Conservation (phyloP, 768 basidiomycete species). For the Solioccasus polychromus region DNA sequence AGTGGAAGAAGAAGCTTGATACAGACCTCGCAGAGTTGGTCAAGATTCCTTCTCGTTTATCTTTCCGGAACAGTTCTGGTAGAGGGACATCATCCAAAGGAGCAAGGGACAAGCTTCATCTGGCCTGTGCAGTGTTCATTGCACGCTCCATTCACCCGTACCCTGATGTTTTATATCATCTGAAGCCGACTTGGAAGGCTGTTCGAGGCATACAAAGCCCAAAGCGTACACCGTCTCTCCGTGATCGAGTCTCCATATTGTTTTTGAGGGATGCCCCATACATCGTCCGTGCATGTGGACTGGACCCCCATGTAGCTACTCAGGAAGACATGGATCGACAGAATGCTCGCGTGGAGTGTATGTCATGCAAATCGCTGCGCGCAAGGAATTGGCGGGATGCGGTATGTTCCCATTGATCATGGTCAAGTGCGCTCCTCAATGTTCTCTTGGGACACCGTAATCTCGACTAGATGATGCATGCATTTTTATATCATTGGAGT, state of each 20-base stretch:
- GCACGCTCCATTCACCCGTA: not conserved
- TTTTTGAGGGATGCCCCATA: not conserved
- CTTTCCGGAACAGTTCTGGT: not conserved
- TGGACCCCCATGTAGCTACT: not conserved
- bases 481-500: not conserved
- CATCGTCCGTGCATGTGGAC: not conserved
- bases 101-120: not conserved
- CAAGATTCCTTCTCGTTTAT: not conserved
- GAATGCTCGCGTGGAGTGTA: conserved; percentile 1
- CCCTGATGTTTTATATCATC: not conserved
- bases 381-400: conserved; percentile 1
- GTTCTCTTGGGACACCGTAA: not conserved
- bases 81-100: not conserved
- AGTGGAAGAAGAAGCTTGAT: conserved; percentile 1
- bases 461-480: not conserved
- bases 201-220: no score
- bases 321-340: conserved; percentile 1
- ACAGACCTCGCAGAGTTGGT: not conserved
- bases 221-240: not conserved
- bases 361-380: not conserved
- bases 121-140: not conserved
- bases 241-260: not conserved
- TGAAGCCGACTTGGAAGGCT: not conserved
- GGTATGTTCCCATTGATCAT: not conserved
- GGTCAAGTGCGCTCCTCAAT: no score